phyloP scores from a whole-genome alignment of 2,329 filamentous ascomycete genomes.

The Lasiodiplodia hormozganensis region DNA sequence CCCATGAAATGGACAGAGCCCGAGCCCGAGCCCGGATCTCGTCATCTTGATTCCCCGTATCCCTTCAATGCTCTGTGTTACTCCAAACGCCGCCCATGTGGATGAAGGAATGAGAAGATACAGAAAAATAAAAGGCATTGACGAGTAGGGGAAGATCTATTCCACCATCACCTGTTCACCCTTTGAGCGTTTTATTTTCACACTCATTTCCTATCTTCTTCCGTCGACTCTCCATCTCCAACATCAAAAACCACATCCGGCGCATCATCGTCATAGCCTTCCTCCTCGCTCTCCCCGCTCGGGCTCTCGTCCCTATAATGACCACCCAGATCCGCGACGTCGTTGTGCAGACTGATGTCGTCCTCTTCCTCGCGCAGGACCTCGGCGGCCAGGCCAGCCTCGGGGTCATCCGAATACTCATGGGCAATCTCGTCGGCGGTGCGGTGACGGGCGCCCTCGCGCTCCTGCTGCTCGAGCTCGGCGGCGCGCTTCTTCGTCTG shows the following conservation, averaged over 20 bases:
- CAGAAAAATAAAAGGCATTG: not conserved
- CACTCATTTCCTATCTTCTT: slow-evolving; percentile 28
- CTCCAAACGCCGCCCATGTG: not conserved
- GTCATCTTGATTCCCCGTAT: not conserved
- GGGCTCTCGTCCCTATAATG: slow-evolving; percentile 50
- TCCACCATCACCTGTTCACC: not conserved
- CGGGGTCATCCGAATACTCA: slow-evolving; percentile 55
- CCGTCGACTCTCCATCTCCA: slow-evolving; percentile 50
- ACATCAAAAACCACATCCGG: slow-evolving; percentile 53
- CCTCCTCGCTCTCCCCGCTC: slow-evolving; percentile 39
- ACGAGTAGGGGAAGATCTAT: not conserved
- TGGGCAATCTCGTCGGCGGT: slow-evolving; percentile 46
- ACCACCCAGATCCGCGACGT: slow-evolving; percentile 23
- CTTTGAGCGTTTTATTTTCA: not conserved
- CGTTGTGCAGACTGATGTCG: slow-evolving; percentile 56
- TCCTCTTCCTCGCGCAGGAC: slow-evolving; percentile 57
- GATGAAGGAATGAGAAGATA: not conserved
- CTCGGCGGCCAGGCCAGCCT: slow-evolving; percentile 48
- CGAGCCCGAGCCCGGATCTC: not conserved
- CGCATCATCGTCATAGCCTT: slow-evolving; percentile 48
- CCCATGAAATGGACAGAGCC: not conserved
- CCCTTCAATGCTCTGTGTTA: not conserved
- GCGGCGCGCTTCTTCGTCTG: slow-evolving; percentile 59
- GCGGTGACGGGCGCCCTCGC: slow-evolving; percentile 41
- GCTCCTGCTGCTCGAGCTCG: slow-evolving; percentile 56